Base-by-base conservation (phyloP, 225 moss, liverwort and hornwort species). In the Pseudoscleropodium purum region DNA sequence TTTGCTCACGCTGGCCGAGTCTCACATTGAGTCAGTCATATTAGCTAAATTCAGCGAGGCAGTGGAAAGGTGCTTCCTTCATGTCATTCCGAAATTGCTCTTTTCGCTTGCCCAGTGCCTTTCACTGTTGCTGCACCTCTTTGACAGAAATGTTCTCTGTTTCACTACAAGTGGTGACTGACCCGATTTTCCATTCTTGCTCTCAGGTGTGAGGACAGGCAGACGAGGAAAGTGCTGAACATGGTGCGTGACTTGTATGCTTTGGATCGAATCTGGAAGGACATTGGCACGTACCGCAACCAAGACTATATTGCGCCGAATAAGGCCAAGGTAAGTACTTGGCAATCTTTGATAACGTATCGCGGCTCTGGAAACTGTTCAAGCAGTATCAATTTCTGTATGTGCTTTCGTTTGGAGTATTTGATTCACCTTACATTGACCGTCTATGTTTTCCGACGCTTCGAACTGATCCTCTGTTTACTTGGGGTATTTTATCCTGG, bases 241-340 rank as follows among this genome's bases (percentile, higher is more conserved):
- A 93, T 96, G 91, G 91, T 97, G 82, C 93, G 96, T 47, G 96
- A 97, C 87, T 91, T 97, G 65, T 97, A 96, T 74, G 96, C 96
- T 36, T 87, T 97, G 87, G 96, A 97, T 89, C 96, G 96, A 86
- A 97, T 97, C 51, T 97, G 96, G 96, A 94, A 97, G 87, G 96
- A 97, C 91, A 94, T 97, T 73, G 96, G 96, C 89, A 97, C 96
- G 17, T 97, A 95, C 91, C 94, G 96, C 79, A 97, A 97, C 84
- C 96, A 97, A 91, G 96, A 97, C 89, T 96, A 96, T 37, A 93
- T 97, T 86, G 96, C 96, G n/a, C 96, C 96, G 29, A 97, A 97
- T 86, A 97, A 97, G 89, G 96, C 96, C 21, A 96, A 96, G 93
- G 96, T 96, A 86, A 41, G 75, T 68, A 84, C 45, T 45, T 36